Base-by-base conservation (phyloP, 257 asterid species). In the Nicotiana attenuata region DNA sequence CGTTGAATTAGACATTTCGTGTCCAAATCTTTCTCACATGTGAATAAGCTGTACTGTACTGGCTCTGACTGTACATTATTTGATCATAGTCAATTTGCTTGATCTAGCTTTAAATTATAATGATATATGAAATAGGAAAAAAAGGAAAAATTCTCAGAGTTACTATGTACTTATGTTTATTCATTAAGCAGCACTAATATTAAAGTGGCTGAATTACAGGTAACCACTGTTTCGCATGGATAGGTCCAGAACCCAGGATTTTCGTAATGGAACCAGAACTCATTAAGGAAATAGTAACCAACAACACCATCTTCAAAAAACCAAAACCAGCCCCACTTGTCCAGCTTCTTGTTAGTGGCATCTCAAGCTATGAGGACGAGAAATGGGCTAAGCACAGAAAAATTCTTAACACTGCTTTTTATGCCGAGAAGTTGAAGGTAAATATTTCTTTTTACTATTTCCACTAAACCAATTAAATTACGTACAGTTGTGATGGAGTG, bases 321-420 rank as follows among this genome's bases (percentile, higher is more conserved):
- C 95, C 93, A 24, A 84, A 60, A 22, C 92, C 91, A 24, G 84
- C 90, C 33, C 97, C 96, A 13, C 83, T 93, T 22, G 85, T 78
- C 3, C 82, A 86, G 45, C 87, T 84, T 11, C 87, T 93, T 3
- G 87, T 86, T 0, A 80, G 86, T 64, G 97, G 97, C 15, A 10
- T 93, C 38, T 57, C 87, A 4, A 82, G 83, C 35, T 87, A 88
- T 33, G 94, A 93, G 35, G 97, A 77, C 24, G 79, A 88, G 1
- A 86, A 90, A 65, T 93, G 97, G 97, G 88, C 89, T n/a, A 87
- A 86, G 80, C 96, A 91, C 26, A 80, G 97, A 67, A 90, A 81
- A 60, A 90, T 93, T 50, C 77, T 93, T 76, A 89, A 82, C 59
- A 91, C 92, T 1, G 97, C 94, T 3, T 91, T 93, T 84, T 80